Evolutionary conservation across 257 asterid genomes (phyloP), one percentile per base, ranked within the genome.

Genomic region (Lycium ferocissimum): DNA sequence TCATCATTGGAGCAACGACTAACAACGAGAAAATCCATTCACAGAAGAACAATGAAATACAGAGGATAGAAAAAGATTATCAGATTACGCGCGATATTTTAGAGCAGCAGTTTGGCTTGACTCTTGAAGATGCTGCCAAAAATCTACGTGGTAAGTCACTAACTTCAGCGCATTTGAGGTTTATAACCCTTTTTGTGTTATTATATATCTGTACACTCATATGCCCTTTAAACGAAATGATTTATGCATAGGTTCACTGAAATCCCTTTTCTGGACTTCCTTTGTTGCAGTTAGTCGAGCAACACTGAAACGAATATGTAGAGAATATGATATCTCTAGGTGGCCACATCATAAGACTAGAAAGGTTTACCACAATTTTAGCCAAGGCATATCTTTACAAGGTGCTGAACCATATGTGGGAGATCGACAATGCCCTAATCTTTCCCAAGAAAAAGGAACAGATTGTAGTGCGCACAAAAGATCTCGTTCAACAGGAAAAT

Each of bases 381-480:
- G 5, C 72, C n/a, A 65, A 33, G 72, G 72, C 1, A 0, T 10
- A 11, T 72, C 58, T n/a, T 20, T 72, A n/a, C 38, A 72, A 72
- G 56, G 80, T 45, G 38, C 38, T n/a, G 38, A 72, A n/a, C 58
- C 9, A 43, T n/a, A 18, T n/a, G 80, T 5, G 57, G 38, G 3
- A 9, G 63, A 58, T 67, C 63, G 73, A 72, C 82, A 35, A 75
- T 3, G 14, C 26, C 56, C 83, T 83, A 37, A 3, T 54, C 53
- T 56, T 11, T 33, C 72, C 51, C 63, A 15, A 12, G 70, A 84
- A 8, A 22, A 62, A 76, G 12, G 11, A 53, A 15, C 11, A 18
- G 8, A 49, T 76, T 2, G 4, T 76, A 59, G 14, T 37, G 26
- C 26, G 9, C 2, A 49, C 3, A 66, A 66, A 43, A 13, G 1